Evolutionary conservation across 2,329 filamentous ascomycete species (phyloP), one percentile per base, ranked within the genome.

Genomic region (Bimuria novae-zelandiae): DNA sequence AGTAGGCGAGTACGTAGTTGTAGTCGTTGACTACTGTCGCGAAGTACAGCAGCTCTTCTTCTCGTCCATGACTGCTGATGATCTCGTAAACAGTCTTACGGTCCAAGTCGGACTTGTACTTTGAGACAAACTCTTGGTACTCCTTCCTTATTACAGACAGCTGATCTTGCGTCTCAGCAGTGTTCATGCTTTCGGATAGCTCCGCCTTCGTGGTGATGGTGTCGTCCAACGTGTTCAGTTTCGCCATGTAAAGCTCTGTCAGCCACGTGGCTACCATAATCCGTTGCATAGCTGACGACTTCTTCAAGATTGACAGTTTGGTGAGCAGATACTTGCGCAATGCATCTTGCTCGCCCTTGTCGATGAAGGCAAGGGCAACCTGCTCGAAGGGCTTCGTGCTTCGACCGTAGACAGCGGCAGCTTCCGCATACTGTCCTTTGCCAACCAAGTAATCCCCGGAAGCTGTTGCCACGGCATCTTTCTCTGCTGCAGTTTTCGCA

Each of bases 371-470:
- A 30, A 99, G 80, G 19, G 92, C 92, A 40, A 99, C 93, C 69
- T 99, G 92, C 70, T 99, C 94, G 62, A 99, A 99, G 0, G 91
- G 87, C 77, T 97, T 97, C 70, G 90, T 97, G 75, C 94, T 97
- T 72, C 91, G 91, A 11, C 94, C 94, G 71, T 96, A 97, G 2
- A 97, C 85, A 8, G 85, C 84, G 0, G 95, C 94, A 35, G 94
- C 94, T 71, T 99, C 92, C 48, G 85, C 76, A 72, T 87, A 97
- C 48, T 89, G 86, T 3, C 90, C 89, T 74, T 90, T 93, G 52
- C 83, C 84, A 33, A 92, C 87, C 7, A 99, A 79, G 66, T 91
- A 87, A 71, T 99, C 94, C 17, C 94, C 94, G 21, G 91, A 97
- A 14, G 92, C 91, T 21, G 90, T 94, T 0, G 94, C 90, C 11